phyloP scores from a whole-genome alignment of 129 eudicot genomes.

The Cynara cardunculus region DNA sequence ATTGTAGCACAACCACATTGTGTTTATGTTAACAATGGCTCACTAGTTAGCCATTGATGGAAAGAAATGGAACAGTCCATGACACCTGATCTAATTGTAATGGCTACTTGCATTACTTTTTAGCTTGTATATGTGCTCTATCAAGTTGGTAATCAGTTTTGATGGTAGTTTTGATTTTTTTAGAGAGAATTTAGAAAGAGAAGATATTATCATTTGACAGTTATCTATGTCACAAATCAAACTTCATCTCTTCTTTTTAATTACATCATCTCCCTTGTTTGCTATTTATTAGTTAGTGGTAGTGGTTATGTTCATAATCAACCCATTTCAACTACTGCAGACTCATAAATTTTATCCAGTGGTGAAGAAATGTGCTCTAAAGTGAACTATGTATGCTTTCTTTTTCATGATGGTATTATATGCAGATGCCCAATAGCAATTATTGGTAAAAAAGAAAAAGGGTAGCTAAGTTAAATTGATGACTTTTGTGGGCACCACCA shows the following conservation, averaged over 20 bases:
- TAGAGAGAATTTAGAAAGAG: too few species aligned
- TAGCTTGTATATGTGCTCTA: too few species aligned
- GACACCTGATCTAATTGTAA: too few species aligned
- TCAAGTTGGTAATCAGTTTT: too few species aligned
- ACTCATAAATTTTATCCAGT: not conserved
- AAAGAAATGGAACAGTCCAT: too few species aligned
- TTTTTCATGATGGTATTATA: not conserved
- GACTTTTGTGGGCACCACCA: constrained; percentile 19
- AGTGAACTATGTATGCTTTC: not conserved
- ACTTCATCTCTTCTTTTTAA: too few species aligned
- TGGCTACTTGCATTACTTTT: too few species aligned
- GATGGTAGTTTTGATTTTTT: too few species aligned
- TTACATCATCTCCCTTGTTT: not conserved
- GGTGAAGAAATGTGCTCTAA: not conserved
- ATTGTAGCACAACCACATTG: too few species aligned
- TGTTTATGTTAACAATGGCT: not conserved
- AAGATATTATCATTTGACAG: too few species aligned
- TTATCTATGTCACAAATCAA: too few species aligned
- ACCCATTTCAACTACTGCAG: not conserved
- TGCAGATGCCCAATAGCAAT: not conserved
- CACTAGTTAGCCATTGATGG: too few species aligned
- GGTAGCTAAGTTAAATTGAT: constrained; percentile 23
- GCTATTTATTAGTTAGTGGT: not conserved
- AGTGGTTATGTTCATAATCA: not conserved
- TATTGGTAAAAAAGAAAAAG: not conserved